phyloP scores from a whole-genome alignment of 2,329 filamentous ascomycete genomes.

The Tolypocladium guangdongense region DNA sequence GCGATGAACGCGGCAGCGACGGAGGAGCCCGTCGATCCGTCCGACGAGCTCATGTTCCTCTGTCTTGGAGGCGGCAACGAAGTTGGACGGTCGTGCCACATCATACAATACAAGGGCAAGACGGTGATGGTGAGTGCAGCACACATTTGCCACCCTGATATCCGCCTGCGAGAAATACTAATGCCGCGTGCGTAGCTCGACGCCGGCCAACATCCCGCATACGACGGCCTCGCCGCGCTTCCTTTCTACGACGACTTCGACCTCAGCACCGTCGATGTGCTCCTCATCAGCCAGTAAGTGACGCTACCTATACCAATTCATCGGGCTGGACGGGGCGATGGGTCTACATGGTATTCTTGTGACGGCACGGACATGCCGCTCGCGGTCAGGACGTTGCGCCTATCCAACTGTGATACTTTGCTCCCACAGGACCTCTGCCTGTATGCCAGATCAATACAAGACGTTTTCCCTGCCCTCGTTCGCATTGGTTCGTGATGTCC shows the following conservation, averaged over 20 bases:
- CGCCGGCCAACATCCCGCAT: conserved; percentile 91
- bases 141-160: neutral
- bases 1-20: conserved; percentile 56
- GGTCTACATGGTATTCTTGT: neutral
- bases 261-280: conserved; percentile 89
- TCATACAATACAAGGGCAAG: conserved; percentile 98
- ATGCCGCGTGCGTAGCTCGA: conserved; percentile 55
- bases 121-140: conserved; percentile 73
- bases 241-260: conserved; percentile 99
- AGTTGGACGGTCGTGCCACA: conserved; percentile 93
- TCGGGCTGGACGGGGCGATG: neutral
- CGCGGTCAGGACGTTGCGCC: neutral
- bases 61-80: conserved; percentile 94
- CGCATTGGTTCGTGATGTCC: conserved; percentile 5
- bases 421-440: conserved; percentile 6
- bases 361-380: conserved; percentile 3
- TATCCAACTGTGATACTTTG: neutral
- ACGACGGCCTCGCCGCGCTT: conserved; percentile 84
- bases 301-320: neutral
- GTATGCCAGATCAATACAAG: conserved; percentile 29
- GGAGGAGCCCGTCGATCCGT: conserved; percentile 83
- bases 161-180: neutral
- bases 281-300: conserved; percentile 97
- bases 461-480: conserved; percentile 8
- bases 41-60: conserved; percentile 89